phyloP scores from a whole-genome alignment of 2,329 filamentous ascomycete species.

The Leptographium procerum region DNA sequence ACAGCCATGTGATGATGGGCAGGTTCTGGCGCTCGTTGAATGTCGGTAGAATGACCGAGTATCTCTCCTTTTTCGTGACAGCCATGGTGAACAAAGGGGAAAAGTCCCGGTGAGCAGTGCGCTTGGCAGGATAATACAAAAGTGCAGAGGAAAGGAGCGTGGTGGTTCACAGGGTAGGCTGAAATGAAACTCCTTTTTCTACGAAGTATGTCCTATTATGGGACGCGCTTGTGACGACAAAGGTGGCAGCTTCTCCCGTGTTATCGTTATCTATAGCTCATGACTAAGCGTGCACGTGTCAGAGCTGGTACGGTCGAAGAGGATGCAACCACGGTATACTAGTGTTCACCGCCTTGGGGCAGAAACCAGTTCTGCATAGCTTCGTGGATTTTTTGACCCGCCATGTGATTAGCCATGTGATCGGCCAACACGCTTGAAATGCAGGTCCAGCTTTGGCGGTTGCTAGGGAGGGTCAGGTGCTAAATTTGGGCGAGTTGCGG shows the following conservation, averaged over 20 bases:
- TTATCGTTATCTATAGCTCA: not conserved
- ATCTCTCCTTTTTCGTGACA: slow-evolving; percentile 54
- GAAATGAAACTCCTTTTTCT: not conserved
- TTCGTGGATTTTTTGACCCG: too few relatives aligned
- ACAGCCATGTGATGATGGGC: slow-evolving; percentile 87
- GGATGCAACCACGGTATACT: too few relatives aligned
- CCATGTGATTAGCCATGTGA: too few relatives aligned
- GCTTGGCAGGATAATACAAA: not conserved
- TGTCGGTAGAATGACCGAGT: slow-evolving; percentile 93
- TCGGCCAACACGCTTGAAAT: too few relatives aligned
- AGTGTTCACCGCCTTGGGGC: too few relatives aligned
- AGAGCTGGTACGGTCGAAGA: too few relatives aligned
- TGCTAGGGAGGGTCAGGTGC: not conserved
- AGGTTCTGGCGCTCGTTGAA: slow-evolving; percentile 98
- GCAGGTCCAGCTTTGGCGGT: not conserved
- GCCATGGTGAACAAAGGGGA: slow-evolving; percentile 28
- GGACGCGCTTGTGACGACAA: too few relatives aligned
- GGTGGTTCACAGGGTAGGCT: too few relatives aligned
- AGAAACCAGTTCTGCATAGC: too few relatives aligned
- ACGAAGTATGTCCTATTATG: too few relatives aligned
- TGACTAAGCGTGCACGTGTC: too few relatives aligned
- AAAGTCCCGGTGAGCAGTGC: not conserved
- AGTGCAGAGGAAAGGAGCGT: not conserved
- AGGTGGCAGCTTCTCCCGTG: not conserved
- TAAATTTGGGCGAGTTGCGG: not conserved